A percentile compares a stretch with the other conserved stretches of the same genome.
phyloP scores from a whole-genome alignment of 148 eudicot species.

The Rhododendron williamsianum region DNA sequence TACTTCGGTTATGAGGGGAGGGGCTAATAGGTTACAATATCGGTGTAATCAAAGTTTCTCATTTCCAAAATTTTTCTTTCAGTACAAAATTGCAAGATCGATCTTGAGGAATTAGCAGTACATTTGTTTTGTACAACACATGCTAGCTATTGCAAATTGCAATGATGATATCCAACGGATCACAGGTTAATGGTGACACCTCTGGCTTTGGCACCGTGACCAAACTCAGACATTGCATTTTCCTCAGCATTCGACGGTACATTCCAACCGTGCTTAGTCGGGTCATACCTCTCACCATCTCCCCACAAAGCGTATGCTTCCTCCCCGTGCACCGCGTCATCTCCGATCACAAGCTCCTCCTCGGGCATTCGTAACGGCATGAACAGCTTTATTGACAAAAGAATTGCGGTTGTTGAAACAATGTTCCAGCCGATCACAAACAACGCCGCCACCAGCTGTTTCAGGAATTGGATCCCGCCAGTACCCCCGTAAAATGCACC shows the following conservation, averaged over 20 bases:
- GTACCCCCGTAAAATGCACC: slow-evolving; percentile 36
- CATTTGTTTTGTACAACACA: background rate
- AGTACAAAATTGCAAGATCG: background rate
- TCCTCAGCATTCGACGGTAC: background rate
- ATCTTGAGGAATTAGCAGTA: background rate
- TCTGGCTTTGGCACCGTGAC: slow-evolving; percentile 19
- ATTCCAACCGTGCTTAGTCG: slow-evolving; percentile 24
- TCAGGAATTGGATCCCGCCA: slow-evolving; percentile 24
- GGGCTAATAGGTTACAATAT: background rate
- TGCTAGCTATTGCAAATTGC: background rate
- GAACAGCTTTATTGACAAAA: slow-evolving; percentile 16
- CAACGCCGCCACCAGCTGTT: slow-evolving; percentile 31
- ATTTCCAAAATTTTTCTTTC: background rate
- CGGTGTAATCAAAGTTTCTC: background rate
- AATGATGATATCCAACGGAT: background rate
- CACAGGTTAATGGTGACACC: slow-evolving; percentile 31
- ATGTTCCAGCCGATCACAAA: slow-evolving; percentile 37
- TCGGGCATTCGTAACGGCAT: slow-evolving; percentile 34
- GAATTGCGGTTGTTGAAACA: slow-evolving; percentile 24
- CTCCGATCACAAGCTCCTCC: slow-evolving; percentile 33
- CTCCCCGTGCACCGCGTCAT: slow-evolving; percentile 40
- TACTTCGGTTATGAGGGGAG: background rate
- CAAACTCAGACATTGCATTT: background rate
- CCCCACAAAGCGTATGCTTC: slow-evolving; percentile 46
- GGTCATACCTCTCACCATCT: slow-evolving; percentile 30